Percentiles rank a stretch among this genome's conserved stretches.
Conservation (phyloP, 1,139 yeast genomes). For the Yamadazyma siamensis region DNA sequence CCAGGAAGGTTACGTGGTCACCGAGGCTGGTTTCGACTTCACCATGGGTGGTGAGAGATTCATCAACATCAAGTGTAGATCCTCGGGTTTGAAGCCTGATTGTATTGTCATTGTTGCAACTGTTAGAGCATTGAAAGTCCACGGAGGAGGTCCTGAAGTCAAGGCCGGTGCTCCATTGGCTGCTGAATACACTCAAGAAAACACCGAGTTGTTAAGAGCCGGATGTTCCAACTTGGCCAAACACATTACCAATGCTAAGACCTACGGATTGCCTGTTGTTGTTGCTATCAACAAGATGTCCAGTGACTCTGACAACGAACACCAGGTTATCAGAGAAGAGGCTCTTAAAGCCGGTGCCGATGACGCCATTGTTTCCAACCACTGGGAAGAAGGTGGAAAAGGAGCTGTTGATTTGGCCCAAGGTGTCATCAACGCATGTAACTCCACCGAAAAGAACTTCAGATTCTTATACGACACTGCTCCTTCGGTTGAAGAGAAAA, state of each 20-base stretch:
- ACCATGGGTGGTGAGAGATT: slow-evolving; percentile 99
- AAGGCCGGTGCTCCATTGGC: slow-evolving; percentile 94
- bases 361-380: slow-evolving; percentile 92
- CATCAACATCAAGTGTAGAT: slow-evolving; percentile 92
- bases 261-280: slow-evolving; percentile 89
- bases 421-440: slow-evolving; percentile 77
- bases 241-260: slow-evolving; percentile 83
- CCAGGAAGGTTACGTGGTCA: slow-evolving; percentile 86
- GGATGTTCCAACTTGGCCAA: slow-evolving; percentile 92
- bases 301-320: slow-evolving; percentile 80
- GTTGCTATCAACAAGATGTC: slow-evolving; percentile 94
- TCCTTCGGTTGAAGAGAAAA: slow-evolving; percentile 76
- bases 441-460: slow-evolving; percentile 50
- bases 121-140: slow-evolving; percentile 93
- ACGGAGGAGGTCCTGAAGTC: slow-evolving; percentile 98
- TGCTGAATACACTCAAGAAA: slow-evolving; percentile 79
- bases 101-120: slow-evolving; percentile 95
- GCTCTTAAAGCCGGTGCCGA: slow-evolving; percentile 91
- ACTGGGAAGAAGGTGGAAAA: slow-evolving; percentile 97
- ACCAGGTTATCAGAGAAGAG: slow-evolving; percentile 77
- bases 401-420: slow-evolving; percentile 89
- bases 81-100: slow-evolving; percentile 88
- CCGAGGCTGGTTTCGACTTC: slow-evolving; percentile 98
- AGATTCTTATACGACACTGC: slow-evolving; percentile 72
- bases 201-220: slow-evolving; percentile 72